A percentile compares a stretch with the other conserved stretches of the same genome.
These are phyloP conservation scores for Colletotrichum coccodes DNA, from an alignment of 2,329 filamentous ascomycete genomes.

Conservation along the genomic window DNA sequence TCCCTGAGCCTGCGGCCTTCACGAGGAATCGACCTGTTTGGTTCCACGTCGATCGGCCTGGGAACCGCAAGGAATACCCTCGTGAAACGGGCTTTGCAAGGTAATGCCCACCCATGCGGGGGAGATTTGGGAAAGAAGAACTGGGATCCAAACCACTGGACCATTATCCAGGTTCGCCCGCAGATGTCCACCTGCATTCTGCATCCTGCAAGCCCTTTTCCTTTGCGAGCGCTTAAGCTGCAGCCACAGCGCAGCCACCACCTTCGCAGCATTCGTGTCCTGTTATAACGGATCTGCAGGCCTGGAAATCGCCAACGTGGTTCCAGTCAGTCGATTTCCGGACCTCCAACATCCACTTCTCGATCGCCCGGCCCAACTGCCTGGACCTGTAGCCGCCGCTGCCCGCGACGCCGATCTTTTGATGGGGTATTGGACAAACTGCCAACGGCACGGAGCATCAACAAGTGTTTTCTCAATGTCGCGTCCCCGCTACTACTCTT, in stretches of 20 bases:
- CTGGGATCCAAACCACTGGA: constrained; percentile 2
- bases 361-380: constrained; percentile 3
- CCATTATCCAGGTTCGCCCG: not conserved
- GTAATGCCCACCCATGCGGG: constrained; percentile 11
- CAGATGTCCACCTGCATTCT: not conserved
- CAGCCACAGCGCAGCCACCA: constrained; percentile 5
- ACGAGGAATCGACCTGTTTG: not conserved
- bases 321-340: constrained; percentile 19
- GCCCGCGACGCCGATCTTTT: not conserved
- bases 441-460: not conserved
- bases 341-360: constrained; percentile 17
- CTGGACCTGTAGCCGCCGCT: constrained; percentile 18
- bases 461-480: not conserved
- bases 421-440: constrained; percentile 7
- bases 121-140: constrained; percentile 1
- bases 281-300: not conserved
- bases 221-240: constrained; percentile 21
- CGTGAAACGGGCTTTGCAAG: constrained; percentile 22
- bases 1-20: not conserved
- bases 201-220: constrained; percentile 11
- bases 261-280: not conserved
- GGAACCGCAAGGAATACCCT: constrained; percentile 6
- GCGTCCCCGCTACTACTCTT: not conserved
- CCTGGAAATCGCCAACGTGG: constrained; percentile 28
- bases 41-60: constrained; percentile 15